Conservation (phyloP, 148 eudicot genomes). For the Selenicereus undatus region DNA sequence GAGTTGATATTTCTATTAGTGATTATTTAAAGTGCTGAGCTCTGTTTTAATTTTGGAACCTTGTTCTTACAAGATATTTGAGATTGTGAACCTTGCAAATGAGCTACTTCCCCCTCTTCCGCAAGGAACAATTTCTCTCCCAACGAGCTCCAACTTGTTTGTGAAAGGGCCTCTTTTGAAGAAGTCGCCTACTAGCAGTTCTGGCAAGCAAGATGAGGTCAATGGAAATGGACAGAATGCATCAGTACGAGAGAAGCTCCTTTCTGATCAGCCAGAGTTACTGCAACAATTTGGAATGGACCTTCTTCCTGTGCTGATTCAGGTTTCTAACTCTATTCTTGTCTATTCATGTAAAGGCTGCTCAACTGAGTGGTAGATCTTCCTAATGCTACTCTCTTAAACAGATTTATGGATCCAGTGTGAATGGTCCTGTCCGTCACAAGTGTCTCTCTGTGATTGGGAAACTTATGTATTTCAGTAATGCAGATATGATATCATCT, state of each 20-base stretch:
- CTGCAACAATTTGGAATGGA: constrained; percentile 87
- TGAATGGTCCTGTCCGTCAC: constrained; percentile 95
- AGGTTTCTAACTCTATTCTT: constrained; percentile 39
- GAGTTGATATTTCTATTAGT: not conserved
- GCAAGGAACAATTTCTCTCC: constrained; percentile 83
- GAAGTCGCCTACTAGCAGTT: constrained; percentile 55
- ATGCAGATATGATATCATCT: constrained; percentile 77
- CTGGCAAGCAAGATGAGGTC: constrained; percentile 60
- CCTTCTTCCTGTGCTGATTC: constrained; percentile 90
- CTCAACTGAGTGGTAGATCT: not conserved
- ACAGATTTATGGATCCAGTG: constrained; percentile 97
- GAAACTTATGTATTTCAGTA: constrained; percentile 93
- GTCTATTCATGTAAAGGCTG: not conserved
- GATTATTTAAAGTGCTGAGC: not conserved
- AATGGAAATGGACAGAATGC: constrained; percentile 48
- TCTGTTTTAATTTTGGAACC: constrained; percentile 11
- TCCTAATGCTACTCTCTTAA: constrained; percentile 13
- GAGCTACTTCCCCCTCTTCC: constrained; percentile 99
- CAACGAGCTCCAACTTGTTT: constrained; percentile 53
- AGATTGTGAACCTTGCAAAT: constrained; percentile 96
- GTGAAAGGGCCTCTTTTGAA: constrained; percentile 57
- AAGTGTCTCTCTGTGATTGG: constrained; percentile 94
- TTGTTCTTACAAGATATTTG: constrained; percentile 56
- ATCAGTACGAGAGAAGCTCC: constrained; percentile 69
- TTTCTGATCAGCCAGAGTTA: constrained; percentile 89